Base-by-base conservation (phyloP, 805 yeast genomes). In the Blastobotrys mokoenaii region DNA sequence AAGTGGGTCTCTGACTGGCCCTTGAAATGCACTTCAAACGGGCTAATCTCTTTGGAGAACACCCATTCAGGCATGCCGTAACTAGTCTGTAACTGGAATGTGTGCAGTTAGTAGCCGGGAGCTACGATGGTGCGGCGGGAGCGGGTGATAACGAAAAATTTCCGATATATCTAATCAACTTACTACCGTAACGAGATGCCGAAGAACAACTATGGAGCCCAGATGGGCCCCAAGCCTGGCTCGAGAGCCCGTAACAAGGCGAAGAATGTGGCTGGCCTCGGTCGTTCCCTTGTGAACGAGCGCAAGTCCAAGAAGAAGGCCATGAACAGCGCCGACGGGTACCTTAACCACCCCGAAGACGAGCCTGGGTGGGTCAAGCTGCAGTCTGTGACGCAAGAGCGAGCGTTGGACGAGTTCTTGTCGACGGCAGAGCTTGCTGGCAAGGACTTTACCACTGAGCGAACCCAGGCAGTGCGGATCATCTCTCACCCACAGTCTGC, bases 391-490 rank as follows among this genome's bases (percentile, higher is more conserved):
- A 93, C 97, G 0, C 97, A 93, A 58, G 97, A 93, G 63, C 78
- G 83, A 54, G 82, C 97, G 1, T 67, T 93, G 46, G 97, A 93
- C 66, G 99, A 93, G 66, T 89, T 93, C 64, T 74, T 93, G 58
- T 83, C 81, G 59, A 90, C 97, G 6, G 99, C 98, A 1, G 95
- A 87, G 63, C 74, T 93, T 47, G 96, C 97, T 1, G 96, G 88
- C 60, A 88, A 90, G 16, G 97, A 93, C 67, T 93, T 93, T 67
- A 80, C 96, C 7, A 96, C 97, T 2, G 97, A 90, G 54, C 80
- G 82, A 59, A 74, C 80, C 47, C 79, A 82, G 39, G 85, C 82
- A 53, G 89, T 93, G 48, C 84, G 82, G 57, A 86, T 93, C 56
- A 81, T 93, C 54, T 78, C 82, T 59, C 80, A 84, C 48, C 63